Conservation (phyloP, 2,329 filamentous ascomycete genomes). For the Aspergillus awamori region DNA sequence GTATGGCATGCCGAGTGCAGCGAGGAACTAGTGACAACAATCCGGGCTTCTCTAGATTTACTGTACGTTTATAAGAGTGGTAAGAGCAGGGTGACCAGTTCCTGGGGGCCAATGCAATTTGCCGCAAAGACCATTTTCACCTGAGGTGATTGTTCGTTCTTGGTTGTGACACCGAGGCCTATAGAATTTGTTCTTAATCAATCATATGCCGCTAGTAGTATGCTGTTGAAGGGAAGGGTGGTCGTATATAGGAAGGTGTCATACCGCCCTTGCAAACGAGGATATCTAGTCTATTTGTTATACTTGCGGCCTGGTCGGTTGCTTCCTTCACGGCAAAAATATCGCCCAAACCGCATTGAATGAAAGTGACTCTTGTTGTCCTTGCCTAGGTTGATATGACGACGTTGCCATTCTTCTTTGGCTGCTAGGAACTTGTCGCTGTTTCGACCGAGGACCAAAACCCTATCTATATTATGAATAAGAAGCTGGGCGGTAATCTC, state of each 20-base stretch:
- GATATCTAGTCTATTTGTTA: not conserved
- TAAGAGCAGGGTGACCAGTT: not conserved
- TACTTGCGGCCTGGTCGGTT: not conserved
- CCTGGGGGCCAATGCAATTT: not conserved
- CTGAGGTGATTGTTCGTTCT: not conserved
- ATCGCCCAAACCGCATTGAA: conserved; percentile 34
- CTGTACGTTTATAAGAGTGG: not conserved
- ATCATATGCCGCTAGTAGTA: not conserved
- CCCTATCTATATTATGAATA: conserved; percentile 31
- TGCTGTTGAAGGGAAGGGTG: not conserved
- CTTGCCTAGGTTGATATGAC: conserved; percentile 22
- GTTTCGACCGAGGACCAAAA: conserved; percentile 34
- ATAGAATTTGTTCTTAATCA: not conserved
- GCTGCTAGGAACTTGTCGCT: conserved; percentile 27
- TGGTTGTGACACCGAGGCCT: not conserved
- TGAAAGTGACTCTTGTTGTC: conserved; percentile 25
- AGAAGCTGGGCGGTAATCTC: conserved; percentile 36
- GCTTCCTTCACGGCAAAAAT: not conserved
- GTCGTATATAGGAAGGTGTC: not conserved
- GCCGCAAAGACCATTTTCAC: not conserved
- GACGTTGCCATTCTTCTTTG: conserved; percentile 27
- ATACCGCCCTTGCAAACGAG: not conserved
- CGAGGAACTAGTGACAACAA: not conserved
- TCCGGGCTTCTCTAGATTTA: not conserved
- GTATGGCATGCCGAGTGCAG: not conserved